phyloP scores from a whole-genome alignment of 352 stramenopile species.

The Phytophthora macrochlamydospora region DNA sequence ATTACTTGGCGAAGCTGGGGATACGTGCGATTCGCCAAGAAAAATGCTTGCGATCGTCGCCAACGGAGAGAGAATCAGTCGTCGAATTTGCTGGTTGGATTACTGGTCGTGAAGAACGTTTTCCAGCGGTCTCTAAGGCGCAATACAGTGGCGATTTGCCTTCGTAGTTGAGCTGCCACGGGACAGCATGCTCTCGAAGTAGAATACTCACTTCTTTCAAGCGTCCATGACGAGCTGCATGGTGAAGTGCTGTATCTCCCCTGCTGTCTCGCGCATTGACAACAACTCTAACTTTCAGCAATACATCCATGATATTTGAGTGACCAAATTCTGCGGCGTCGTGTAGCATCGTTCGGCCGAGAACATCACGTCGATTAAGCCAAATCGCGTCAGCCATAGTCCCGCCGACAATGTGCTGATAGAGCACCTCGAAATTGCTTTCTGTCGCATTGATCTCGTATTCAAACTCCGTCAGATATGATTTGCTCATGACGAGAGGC shows the following conservation, averaged over 20 bases:
- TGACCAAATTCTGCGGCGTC: conserved; percentile 65
- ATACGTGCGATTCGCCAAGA: conserved; percentile 43
- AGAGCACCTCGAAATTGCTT: conserved; percentile 66
- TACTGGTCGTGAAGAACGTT: neutral
- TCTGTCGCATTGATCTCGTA: conserved; percentile 57
- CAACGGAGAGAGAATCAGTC: conserved; percentile 4
- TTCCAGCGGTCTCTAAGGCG: conserved; percentile 52
- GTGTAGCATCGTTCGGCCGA: conserved; percentile 67
- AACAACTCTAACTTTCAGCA: conserved; percentile 54
- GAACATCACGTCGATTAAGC: conserved; percentile 57
- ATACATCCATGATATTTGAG: conserved; percentile 49
- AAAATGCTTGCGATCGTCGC: conserved; percentile 42
- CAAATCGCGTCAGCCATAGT: conserved; percentile 45
- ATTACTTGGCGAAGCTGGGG: conserved; percentile 66
- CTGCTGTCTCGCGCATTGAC: conserved; percentile 42
- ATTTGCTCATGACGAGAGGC: conserved; percentile 26
- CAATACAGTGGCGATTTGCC: conserved; percentile 58
- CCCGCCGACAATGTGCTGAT: conserved; percentile 46
- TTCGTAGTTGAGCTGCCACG: conserved; percentile 52
- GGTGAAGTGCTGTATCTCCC: conserved; percentile 63
- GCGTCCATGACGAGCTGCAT: conserved; percentile 48
- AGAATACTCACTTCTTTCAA: conserved; percentile 63
- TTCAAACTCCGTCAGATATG: conserved; percentile 65
- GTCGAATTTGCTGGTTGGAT: no score
- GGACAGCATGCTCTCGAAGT: conserved; percentile 43